phyloP scores from a whole-genome alignment of 805 yeast genomes.

The Candida glaebosa region DNA sequence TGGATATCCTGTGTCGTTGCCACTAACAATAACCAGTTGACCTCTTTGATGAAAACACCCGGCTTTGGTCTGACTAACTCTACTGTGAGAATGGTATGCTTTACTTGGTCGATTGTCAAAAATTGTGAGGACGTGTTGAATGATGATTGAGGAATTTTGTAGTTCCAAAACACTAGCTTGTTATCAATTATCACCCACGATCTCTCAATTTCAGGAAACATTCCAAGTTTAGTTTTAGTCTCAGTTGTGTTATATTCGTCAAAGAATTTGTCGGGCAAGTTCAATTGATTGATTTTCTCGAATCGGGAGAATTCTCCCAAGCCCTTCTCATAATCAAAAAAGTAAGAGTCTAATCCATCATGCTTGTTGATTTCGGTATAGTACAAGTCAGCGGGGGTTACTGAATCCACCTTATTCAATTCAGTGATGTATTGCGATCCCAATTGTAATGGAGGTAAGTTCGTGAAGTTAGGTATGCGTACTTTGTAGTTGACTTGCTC shows the following conservation, averaged over 20 bases:
- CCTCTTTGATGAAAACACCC: slow-evolving; percentile 74
- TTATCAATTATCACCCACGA: slow-evolving; percentile 86
- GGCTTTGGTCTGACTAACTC: slow-evolving; percentile 77
- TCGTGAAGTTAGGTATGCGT: slow-evolving; percentile 47
- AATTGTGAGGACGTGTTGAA: slow-evolving; percentile 50
- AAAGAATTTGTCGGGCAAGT: slow-evolving; percentile 77
- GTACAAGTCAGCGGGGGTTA: slow-evolving; percentile 54
- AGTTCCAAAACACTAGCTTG: slow-evolving; percentile 82
- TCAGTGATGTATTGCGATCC: slow-evolving; percentile 63
- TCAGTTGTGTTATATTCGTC: slow-evolving; percentile 68
- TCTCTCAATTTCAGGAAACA: slow-evolving; percentile 74
- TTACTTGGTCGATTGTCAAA: slow-evolving; percentile 77
- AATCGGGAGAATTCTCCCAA: slow-evolving; percentile 66
- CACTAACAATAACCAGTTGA: slow-evolving; percentile 68
- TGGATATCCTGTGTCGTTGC: slow-evolving; percentile 79
- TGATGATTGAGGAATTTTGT: slow-evolving; percentile 51
- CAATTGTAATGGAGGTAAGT: slow-evolving; percentile 50
- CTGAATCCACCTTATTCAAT: slow-evolving; percentile 56
- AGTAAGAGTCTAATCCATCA: slow-evolving; percentile 59
- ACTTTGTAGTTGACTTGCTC: slow-evolving; percentile 40
- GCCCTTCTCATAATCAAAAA: slow-evolving; percentile 44
- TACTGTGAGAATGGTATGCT: slow-evolving; percentile 73
- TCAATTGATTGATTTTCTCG: slow-evolving; percentile 62
- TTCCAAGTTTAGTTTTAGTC: slow-evolving; percentile 72
- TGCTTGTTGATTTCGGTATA: slow-evolving; percentile 50